Evolutionary conservation across 306 rosid genomes (phyloP).

Genomic region (Acacia confusa): DNA sequence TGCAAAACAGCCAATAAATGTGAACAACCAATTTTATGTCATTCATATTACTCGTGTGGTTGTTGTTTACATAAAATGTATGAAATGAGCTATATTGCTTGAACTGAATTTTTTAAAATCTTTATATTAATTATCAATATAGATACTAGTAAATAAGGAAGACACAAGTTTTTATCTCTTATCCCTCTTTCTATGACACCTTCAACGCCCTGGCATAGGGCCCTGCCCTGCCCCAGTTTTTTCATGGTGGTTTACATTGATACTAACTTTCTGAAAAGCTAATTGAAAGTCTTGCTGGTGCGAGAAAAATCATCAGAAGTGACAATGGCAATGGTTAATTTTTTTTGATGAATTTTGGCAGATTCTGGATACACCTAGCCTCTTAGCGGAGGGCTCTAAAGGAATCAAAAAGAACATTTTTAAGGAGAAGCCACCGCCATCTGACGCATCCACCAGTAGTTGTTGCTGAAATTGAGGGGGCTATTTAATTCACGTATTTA

Average conservation of each 20-base stretch:
- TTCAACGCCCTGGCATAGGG: not conserved
- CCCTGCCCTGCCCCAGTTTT: not conserved
- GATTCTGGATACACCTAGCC: slow-evolving; percentile 96
- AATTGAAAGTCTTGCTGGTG: not conserved
- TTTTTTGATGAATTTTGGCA: slow-evolving; percentile 31
- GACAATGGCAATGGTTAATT: slow-evolving; percentile 11
- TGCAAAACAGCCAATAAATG: not conserved
- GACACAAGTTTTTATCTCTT: not conserved
- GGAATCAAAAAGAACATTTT: slow-evolving; percentile 83
- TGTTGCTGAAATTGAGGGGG: slow-evolving; percentile 67
- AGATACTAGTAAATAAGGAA: not conserved
- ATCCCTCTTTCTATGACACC: not conserved
- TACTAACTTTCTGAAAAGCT: not conserved
- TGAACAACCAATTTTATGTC: not conserved
- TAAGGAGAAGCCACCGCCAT: slow-evolving; percentile 60
- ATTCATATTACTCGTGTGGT: not conserved
- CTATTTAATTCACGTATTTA: slow-evolving; percentile 21
- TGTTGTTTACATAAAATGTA: not conserved
- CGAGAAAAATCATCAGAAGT: slow-evolving; percentile 10
- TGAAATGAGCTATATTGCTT: not conserved
- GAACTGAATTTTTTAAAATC: not conserved
- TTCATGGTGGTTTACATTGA: not conserved
- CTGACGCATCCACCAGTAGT: slow-evolving; percentile 59
- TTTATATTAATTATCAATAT: no score
- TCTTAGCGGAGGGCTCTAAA: slow-evolving; percentile 82